Evolutionary conservation across 495 filamentous ascomycete species (phyloP).

Genomic region (Tuber microsphaerosporum): DNA sequence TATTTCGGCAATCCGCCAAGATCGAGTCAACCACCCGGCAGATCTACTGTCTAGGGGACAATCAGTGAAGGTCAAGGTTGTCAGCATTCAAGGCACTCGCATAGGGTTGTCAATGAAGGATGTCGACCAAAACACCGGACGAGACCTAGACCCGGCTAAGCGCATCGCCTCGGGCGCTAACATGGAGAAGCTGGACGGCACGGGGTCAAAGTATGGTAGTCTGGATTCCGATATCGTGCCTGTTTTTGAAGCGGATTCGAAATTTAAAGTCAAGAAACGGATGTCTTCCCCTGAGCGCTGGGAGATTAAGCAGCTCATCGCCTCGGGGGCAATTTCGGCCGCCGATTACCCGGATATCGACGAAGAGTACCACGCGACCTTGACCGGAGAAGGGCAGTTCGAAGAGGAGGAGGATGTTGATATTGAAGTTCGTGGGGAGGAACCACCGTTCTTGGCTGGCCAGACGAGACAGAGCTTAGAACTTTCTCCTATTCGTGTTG

Average conservation of each 20-base stretch:
- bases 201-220: conserved; percentile 52
- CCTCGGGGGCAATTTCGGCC: conserved; percentile 83
- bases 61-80: conserved; percentile 83
- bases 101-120: conserved; percentile 95
- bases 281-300: conserved; percentile 94
- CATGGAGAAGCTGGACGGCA: conserved; percentile 67
- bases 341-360: conserved; percentile 91
- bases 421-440: conserved; percentile 92
- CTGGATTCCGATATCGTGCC: conserved; percentile 53
- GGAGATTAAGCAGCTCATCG: conserved; percentile 95
- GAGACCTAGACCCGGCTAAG: conserved; percentile 72
- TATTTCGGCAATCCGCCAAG: conserved; percentile 85
- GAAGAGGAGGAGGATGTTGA: conserved; percentile 96
- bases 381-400: conserved; percentile 78
- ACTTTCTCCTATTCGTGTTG: conserved; percentile 86
- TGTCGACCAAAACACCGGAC: conserved; percentile 83
- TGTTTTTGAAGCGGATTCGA: conserved; percentile 57
- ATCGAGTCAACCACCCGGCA: conserved; percentile 82
- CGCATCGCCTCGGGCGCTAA: conserved; percentile 88
- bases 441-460: conserved; percentile 90
- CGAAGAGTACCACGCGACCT: conserved; percentile 81
- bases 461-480: conserved; percentile 95
- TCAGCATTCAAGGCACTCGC: conserved; percentile 70
- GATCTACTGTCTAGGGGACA: conserved; percentile 77
- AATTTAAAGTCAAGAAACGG: conserved; percentile 64